These are phyloP conservation scores for Apiospora hydei DNA, from an alignment of 2,329 filamentous ascomycete genomes.

Conservation along the genomic window DNA sequence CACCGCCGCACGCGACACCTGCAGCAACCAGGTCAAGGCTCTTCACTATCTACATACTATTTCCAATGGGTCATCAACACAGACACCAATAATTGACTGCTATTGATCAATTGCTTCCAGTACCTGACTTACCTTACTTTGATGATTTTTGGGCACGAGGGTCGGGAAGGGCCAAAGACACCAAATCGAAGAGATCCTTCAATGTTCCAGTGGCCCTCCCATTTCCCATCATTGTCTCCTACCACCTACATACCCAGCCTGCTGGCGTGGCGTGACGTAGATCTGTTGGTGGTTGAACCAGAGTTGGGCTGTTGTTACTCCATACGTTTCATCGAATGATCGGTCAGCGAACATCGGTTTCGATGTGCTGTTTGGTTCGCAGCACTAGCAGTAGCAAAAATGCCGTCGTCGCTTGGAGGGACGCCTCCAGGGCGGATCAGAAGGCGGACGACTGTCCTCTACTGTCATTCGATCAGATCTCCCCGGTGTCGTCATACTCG, in stretches of 20 bases:
- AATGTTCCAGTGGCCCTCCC: background rate
- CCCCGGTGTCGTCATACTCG: constrained; percentile 16
- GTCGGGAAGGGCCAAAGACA: background rate
- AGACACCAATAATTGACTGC: background rate
- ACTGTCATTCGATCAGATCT: constrained; percentile 5
- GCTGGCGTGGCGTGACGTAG: background rate
- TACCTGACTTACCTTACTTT: background rate
- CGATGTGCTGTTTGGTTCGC: background rate
- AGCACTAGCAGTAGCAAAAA: background rate
- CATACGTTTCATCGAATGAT: constrained; percentile 21
- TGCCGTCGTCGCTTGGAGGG: constrained; percentile 4
- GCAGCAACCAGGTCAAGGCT: background rate
- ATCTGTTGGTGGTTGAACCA: background rate
- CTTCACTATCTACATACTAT: background rate
- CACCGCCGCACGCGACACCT: background rate
- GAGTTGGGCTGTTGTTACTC: background rate
- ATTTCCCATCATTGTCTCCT: background rate
- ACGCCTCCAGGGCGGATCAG: background rate
- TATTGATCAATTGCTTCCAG: background rate
- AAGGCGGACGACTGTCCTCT: background rate
- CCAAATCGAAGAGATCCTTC: background rate
- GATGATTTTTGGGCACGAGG: background rate
- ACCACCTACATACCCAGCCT: too few species aligned
- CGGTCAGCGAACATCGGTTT: constrained; percentile 7
- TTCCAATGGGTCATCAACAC: background rate